Percentiles rank a stretch among this genome's conserved stretches.
Evolutionary conservation across 2,329 filamentous ascomycete genomes (phyloP).

Genomic region (Colletotrichum agaves): DNA sequence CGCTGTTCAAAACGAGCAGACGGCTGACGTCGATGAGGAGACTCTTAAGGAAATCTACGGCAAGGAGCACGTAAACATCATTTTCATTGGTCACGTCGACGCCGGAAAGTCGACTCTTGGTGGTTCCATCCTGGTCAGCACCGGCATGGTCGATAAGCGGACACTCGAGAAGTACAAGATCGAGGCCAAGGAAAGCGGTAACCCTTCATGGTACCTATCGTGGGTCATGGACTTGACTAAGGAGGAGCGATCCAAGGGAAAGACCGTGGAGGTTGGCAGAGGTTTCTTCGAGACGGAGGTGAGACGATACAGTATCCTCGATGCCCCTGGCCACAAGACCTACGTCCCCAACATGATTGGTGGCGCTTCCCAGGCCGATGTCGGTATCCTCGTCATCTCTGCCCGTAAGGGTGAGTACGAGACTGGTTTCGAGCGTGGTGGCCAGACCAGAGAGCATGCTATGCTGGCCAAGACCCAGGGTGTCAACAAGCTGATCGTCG

Average conservation of each 20-base stretch:
- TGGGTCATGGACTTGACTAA: slow-evolving; percentile 98
- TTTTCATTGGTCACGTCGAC: slow-evolving; percentile 98
- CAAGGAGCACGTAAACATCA: slow-evolving; percentile 93
- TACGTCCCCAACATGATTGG: slow-evolving; percentile 99
- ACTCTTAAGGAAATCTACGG: slow-evolving; percentile 96
- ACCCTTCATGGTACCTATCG: slow-evolving; percentile 98
- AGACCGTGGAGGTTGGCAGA: slow-evolving; percentile 96
- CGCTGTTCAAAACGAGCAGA: slow-evolving; percentile 84
- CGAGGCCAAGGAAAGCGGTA: slow-evolving; percentile 94
- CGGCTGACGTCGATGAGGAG: slow-evolving; percentile 74
- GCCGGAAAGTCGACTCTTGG: slow-evolving; percentile 97
- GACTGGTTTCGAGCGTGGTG: slow-evolving; percentile 95
- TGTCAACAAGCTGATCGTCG: slow-evolving; percentile 95
- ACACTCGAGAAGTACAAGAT: slow-evolving; percentile 98
- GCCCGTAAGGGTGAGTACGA: slow-evolving; percentile 99
- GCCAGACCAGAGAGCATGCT: slow-evolving; percentile 96
- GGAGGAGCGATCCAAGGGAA: slow-evolving; percentile 95
- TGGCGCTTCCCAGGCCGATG: slow-evolving; percentile 90
- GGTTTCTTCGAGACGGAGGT: slow-evolving; percentile 98
- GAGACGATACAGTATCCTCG: slow-evolving; percentile 94
- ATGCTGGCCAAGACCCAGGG: slow-evolving; percentile 98
- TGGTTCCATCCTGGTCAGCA: slow-evolving; percentile 90
- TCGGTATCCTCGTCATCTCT: slow-evolving; percentile 95
- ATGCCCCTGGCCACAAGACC: slow-evolving; percentile 97
- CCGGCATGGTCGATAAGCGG: slow-evolving; percentile 99